These are phyloP conservation scores for Colletotrichum caudatum DNA, from an alignment of 2,329 filamentous ascomycete genomes.

Conservation along the genomic window DNA sequence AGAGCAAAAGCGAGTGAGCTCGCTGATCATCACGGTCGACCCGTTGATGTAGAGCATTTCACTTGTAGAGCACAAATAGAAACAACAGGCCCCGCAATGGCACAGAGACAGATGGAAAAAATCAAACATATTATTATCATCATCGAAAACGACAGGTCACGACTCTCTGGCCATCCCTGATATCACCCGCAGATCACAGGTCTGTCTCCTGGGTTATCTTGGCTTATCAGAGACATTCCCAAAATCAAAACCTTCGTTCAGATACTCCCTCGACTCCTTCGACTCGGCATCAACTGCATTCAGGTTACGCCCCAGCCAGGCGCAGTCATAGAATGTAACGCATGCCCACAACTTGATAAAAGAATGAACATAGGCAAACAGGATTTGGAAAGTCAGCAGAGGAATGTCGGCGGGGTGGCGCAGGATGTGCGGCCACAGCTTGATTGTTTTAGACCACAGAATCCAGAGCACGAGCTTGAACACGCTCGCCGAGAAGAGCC, in stretches of 20 bases:
- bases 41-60: no score
- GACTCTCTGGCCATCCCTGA: no score
- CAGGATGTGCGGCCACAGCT: conserved; percentile 65
- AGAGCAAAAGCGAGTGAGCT: background rate
- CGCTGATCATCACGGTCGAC: no score
- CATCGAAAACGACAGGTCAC: no score
- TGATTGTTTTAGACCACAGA: conserved; percentile 67
- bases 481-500: background rate
- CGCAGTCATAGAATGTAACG: conserved; percentile 62
- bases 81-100: no score
- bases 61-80: no score
- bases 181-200: no score
- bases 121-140: no score
- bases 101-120: no score
- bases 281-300: conserved; percentile 41
- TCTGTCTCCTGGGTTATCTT: background rate
- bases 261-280: background rate
- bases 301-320: conserved; percentile 57
- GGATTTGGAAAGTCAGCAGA: conserved; percentile 62
- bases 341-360: conserved; percentile 68
- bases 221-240: background rate
- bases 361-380: conserved; percentile 69
- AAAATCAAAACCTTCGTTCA: conserved; percentile 1
- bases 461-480: conserved; percentile 57
- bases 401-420: conserved; percentile 64